Base-by-base conservation (phyloP, 2,329 filamentous ascomycete species). In the Cladosporium sp. region DNA sequence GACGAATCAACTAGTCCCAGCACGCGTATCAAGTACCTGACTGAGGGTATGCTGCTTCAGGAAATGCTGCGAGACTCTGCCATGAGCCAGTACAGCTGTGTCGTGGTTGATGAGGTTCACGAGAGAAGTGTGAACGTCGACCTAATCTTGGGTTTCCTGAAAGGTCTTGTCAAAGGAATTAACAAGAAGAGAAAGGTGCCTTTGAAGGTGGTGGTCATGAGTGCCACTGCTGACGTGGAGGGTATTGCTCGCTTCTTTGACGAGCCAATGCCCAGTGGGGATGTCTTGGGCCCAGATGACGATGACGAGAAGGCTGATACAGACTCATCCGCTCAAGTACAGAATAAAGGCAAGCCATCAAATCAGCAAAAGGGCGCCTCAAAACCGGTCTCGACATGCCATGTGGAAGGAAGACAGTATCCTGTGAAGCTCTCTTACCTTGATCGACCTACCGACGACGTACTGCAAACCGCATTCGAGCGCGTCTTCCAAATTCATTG, bases 51-150 rank as follows among this genome's bases (percentile, higher is more conserved):
- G 84, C 75, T 98, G 45, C 76, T 98, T 12, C 91, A 97, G 66
- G 94, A 98, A 68, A 85, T 98, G 68, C 69, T 98, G 53, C 79
- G 85, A 47, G 93, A 98, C 66, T 88, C 88, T 1, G 77, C 84
- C 61, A 76, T 98, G 62, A 80, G 79, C 27, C 83, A 88, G 63
- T 98, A 98, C 65, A 95, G 89, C 61, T 90, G 86, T 3, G 78
- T 98, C 0, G 78, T 98, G 15, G 88, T 98, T 7, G 93, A 98
- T 69, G 93, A 98, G 68, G 93, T 98, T 11, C 93, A 98, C 72
- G 93, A 98, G 72, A 79, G 93, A 59, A 95, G 91, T 58, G 81
- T 97, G 18, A 94, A 97, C 65, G 92, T 96, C 7, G 93, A 98
- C 70, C 71, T 98, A 20, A 77, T 96, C 8, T 76, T 94, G 20